Evolutionary conservation across 2,329 filamentous ascomycete genomes (phyloP).

Genomic region (Sclerotiophoma versabilis): DNA sequence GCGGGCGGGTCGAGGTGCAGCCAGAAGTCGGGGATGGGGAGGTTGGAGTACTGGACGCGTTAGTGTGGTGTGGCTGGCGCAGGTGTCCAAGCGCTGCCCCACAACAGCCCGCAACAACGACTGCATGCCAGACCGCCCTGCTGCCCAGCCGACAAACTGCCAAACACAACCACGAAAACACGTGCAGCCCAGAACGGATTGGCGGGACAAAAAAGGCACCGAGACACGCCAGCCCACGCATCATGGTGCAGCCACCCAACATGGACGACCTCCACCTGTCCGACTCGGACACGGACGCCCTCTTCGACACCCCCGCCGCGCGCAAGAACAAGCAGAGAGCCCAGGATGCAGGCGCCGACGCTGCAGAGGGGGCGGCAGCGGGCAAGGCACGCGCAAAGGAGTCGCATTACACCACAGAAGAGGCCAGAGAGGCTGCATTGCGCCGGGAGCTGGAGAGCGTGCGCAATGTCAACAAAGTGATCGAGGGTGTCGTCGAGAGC

Average conservation of each 20-base stretch:
- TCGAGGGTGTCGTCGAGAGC: slow-evolving; percentile 78
- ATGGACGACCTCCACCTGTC: slow-evolving; percentile 61
- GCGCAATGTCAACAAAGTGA: slow-evolving; percentile 83
- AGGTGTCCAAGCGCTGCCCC: background rate
- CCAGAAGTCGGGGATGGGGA: slow-evolving; percentile 20
- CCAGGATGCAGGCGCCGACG: slow-evolving; percentile 37
- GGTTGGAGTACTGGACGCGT: no score
- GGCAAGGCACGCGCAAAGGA: slow-evolving; percentile 53
- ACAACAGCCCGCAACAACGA: background rate
- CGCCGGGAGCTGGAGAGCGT: slow-evolving; percentile 83
- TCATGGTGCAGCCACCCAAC: slow-evolving; percentile 51
- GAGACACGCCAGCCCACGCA: background rate
- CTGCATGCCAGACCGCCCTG: background rate
- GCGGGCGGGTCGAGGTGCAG: slow-evolving; percentile 20
- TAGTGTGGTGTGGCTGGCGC: slow-evolving; percentile 36
- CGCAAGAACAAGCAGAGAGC: slow-evolving; percentile 48
- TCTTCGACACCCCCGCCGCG: slow-evolving; percentile 64
- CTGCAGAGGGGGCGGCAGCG: slow-evolving; percentile 51
- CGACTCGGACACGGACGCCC: slow-evolving; percentile 63
- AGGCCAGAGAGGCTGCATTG: slow-evolving; percentile 75
- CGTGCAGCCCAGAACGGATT: slow-evolving; percentile 10
- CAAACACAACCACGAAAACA: slow-evolving; percentile 27
- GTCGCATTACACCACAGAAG: slow-evolving; percentile 67
- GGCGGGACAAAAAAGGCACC: slow-evolving; percentile 1
- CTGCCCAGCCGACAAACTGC: no score